Evolutionary conservation across 805 yeast species (phyloP).

Genomic region (Metschnikowia koreensis): DNA sequence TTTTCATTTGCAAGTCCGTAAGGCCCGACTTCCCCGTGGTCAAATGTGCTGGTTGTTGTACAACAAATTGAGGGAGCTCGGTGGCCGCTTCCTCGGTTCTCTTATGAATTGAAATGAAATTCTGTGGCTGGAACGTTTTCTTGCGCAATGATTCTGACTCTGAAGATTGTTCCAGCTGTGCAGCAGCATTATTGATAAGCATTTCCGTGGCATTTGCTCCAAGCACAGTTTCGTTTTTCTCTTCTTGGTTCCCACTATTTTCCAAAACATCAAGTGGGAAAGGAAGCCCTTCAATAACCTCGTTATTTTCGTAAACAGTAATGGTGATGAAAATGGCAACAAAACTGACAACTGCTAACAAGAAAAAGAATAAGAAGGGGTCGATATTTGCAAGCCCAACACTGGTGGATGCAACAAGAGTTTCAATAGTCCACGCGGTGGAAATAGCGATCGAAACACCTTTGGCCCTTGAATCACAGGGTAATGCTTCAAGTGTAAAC

Average conservation of each 20-base stretch:
- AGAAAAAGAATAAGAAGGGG: constrained; percentile 6
- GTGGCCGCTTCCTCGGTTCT: neutral
- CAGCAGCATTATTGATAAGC: constrained; percentile 26
- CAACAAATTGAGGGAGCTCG: constrained; percentile 4
- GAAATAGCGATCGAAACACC: constrained; percentile 14
- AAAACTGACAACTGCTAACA: constrained; percentile 3
- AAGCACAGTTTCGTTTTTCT: neutral
- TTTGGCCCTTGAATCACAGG: constrained; percentile 38
- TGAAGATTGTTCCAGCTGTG: constrained; percentile 23
- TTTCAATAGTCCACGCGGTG: constrained; percentile 10
- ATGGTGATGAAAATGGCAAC: constrained; percentile 1
- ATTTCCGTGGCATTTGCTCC: neutral
- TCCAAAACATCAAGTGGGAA: constrained; percentile 4
- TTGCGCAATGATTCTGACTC: constrained; percentile 2
- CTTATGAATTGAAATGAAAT: constrained; percentile 7
- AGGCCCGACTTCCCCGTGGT: constrained; percentile 10
- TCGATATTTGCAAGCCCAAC: constrained; percentile 3
- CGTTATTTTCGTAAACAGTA: neutral
- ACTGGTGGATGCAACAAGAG: constrained; percentile 2
- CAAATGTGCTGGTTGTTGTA: constrained; percentile 1
- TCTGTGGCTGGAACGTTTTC: constrained; percentile 8
- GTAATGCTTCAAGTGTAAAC: constrained; percentile 50
- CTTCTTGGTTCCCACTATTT: neutral
- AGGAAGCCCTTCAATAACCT: constrained; percentile 5
- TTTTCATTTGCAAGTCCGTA: constrained; percentile 8